These are phyloP conservation scores for Arthonia radiata DNA, from an alignment of 495 filamentous ascomycete species.

Conservation along the genomic window DNA sequence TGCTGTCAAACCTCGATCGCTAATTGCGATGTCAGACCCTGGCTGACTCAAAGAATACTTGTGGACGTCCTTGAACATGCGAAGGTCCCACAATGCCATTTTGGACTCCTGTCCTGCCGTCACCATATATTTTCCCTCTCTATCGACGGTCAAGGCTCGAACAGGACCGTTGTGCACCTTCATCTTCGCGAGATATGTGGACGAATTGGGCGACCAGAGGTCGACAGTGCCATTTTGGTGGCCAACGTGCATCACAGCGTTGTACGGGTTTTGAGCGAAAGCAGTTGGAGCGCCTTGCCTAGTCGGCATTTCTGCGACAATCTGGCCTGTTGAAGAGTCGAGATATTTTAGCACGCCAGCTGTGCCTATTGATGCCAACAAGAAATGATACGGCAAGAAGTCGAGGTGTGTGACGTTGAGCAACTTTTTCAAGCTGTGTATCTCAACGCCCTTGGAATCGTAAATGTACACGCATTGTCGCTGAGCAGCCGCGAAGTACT, in stretches of 20 bases:
- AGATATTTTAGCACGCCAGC: constrained; percentile 79
- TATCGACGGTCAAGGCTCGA: constrained; percentile 58
- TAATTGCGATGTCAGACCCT: constrained; percentile 64
- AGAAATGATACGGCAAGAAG: constrained; percentile 89
- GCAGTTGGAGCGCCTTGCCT: constrained; percentile 62
- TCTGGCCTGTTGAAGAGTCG: constrained; percentile 75
- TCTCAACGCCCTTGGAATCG: constrained; percentile 63
- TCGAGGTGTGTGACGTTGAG: constrained; percentile 86
- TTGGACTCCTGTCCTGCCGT: constrained; percentile 71
- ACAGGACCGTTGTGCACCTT: constrained; percentile 93
- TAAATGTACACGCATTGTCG: constrained; percentile 96
- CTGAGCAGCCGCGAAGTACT: constrained; percentile 90
- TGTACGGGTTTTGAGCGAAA: constrained; percentile 66
- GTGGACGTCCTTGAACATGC: constrained; percentile 79
- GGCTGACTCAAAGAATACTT: constrained; percentile 71
- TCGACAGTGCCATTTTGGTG: constrained; percentile 88
- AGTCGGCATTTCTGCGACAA: constrained; percentile 62
- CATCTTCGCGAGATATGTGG: constrained; percentile 69
- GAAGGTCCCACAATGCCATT: constrained; percentile 92
- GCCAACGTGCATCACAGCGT: constrained; percentile 73
- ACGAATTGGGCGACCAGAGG: constrained; percentile 85
- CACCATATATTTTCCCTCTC: constrained; percentile 87
- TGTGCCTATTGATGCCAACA: constrained; percentile 66
- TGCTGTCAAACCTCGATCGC: constrained; percentile 62
- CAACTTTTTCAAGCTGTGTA: constrained; percentile 74